Base-by-base conservation (phyloP, 1,139 yeast species). In the Hanseniaspora gamundiae region DNA sequence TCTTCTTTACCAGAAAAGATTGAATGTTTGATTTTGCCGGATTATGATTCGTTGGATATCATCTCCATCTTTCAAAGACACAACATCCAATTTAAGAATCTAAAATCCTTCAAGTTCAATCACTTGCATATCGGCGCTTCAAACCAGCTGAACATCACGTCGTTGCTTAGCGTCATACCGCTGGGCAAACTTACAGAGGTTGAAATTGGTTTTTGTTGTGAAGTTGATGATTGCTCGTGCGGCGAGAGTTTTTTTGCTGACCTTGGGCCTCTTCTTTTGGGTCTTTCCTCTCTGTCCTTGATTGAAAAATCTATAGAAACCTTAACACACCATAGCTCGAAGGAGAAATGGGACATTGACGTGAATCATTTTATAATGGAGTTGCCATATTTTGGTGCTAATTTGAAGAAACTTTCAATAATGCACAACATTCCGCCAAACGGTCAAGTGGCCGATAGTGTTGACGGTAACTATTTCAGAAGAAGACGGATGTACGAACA, bases 401-500 rank as follows among this genome's bases (percentile, higher is more conserved):
- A 55, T 2, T 49, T 76, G 38, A 57, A 55, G 22, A 64, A 59
- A 39, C 55, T 80, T 14, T 62, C 73, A 4, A 64, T 80, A 13
- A 62, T 69, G 29, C 85, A 79, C 55, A 63, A 62, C 29, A 70
- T 77, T 2, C 80, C 81, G 1, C 48, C 60, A 9, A 70, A 69
- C 50, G 76, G 73, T 0, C 61, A 65, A 36, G 58, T 67, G 2
- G 58, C 57, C 47, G 83, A 80, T 57, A 84, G 84, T 2, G 71
- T 77, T 41, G 88, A 81, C 54, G 93, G 93, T 0, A 81, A 81
- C 52, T 80, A 76, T 51, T 57, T 72, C 11, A 69, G 86, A 48
- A 67, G 86, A 51, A 63, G 74, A 42, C 68, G 66, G 20, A 52
- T 80, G 11, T 79, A 70, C 52, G 67, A 68, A 21, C 60, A 61